Base-by-base conservation (phyloP, 495 filamentous ascomycete genomes). In the Penicillium desertorum region DNA sequence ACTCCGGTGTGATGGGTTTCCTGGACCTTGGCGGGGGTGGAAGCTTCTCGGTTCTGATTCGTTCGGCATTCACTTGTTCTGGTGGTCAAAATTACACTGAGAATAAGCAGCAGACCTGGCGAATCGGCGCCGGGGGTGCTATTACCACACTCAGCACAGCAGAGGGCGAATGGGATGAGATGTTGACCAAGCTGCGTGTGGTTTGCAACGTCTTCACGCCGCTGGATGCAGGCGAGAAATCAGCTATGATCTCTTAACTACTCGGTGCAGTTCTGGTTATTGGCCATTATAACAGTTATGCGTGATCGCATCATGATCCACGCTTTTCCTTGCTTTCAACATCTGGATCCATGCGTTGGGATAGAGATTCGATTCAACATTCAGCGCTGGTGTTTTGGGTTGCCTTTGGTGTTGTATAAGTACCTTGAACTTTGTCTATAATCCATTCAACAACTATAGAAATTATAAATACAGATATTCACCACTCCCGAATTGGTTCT, bases 1-100 rank as follows among this genome's bases (percentile, higher is more conserved):
- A 97, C 68, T 91, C 89, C 1, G 93, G 93, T 0, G 89, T 95
- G 2, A 79, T 95, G 36, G 93, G 93, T 0, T 97, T 94, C 70
- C 81, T 96, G 63, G 91, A 92, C 61, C 86, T 91, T 1, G 85
- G 90, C 9, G 93, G 93, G 0, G 81, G 84, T 10, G 92, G 90
- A 0, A 92, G 95, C 64, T 96, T 91, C 75, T 90, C 86, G 47
- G 93, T 98, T 5, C 79, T 89, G 10, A 98, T 98, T 42, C 79
- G 93, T 12, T 90, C 85, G 42, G 76, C 89, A 51, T 90, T 92
- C 53, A 82, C 83, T 53, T 71, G 54, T 34, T 87, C 82, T 9
- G 44, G 58, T 16, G 50, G 58, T 25, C 41, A 27, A 16, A 45
- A 62, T 74, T 81, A 84, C 57, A 82, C 84, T 50, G 79, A 86